These are phyloP conservation scores for Hansenula lynferdii DNA, from an alignment of 1,139 yeast species.

Conservation along the genomic window DNA sequence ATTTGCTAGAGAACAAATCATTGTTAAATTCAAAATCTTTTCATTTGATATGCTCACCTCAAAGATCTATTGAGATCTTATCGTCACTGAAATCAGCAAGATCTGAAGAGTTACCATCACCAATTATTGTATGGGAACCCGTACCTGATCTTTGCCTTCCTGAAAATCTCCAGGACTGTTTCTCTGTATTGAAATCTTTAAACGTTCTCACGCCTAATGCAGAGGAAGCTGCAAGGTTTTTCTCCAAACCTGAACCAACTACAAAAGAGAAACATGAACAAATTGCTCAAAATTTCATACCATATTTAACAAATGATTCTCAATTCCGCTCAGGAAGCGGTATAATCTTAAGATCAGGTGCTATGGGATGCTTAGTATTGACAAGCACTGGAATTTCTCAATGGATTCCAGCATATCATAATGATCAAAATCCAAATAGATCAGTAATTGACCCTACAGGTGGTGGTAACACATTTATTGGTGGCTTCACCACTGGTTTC, in stretches of 20 bases:
- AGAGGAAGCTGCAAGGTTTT: slow-evolving; percentile 67
- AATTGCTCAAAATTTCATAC: slow-evolving; percentile 39
- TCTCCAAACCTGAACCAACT: slow-evolving; percentile 42
- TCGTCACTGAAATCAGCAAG: slow-evolving; percentile 25
- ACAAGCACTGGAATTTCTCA: slow-evolving; percentile 19
- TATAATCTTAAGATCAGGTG: slow-evolving; percentile 67
- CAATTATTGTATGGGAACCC: slow-evolving; percentile 76
- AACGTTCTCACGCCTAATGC: slow-evolving; percentile 78
- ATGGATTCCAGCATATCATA: slow-evolving; percentile 75
- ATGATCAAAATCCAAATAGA: slow-evolving; percentile 23
- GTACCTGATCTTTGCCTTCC: slow-evolving; percentile 69
- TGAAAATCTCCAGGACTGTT: slow-evolving; percentile 39
- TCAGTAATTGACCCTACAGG: slow-evolving; percentile 86
- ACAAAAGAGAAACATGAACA: slow-evolving; percentile 32
- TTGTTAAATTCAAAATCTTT: slow-evolving; percentile 42
- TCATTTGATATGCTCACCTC: slow-evolving; percentile 76
- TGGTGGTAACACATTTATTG: slow-evolving; percentile 88
- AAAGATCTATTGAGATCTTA: slow-evolving; percentile 47
- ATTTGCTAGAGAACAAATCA: slow-evolving; percentile 38
- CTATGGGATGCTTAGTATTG: slow-evolving; percentile 50
- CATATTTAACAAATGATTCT: slow-evolving; percentile 32
- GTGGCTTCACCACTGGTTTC: slow-evolving; percentile 68
- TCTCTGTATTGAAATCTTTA: slow-evolving; percentile 39
- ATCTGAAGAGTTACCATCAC: slow-evolving; percentile 22
- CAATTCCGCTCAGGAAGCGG: slow-evolving; percentile 32